A percentile compares a stretch with the other conserved stretches of the same genome.
Conservation (phyloP, 108 stramenopile species). For the Fragilaria crotonensis region DNA sequence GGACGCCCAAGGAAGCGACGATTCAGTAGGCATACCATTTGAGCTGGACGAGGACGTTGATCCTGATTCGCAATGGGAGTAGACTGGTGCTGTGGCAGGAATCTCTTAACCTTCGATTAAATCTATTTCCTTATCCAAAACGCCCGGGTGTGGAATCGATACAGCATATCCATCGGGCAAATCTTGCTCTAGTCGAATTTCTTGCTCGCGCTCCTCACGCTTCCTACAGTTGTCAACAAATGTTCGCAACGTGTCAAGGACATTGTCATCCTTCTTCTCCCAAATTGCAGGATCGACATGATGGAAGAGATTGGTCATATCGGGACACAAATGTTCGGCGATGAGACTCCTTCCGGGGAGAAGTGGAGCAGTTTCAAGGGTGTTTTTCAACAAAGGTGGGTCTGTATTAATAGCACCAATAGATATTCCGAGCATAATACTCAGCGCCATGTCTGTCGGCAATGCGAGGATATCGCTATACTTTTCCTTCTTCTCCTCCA, state of each 20-base stretch:
- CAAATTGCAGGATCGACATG: not conserved
- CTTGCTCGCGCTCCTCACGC: not conserved
- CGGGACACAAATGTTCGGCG: conserved; percentile 4
- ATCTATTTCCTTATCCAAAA: too few species aligned
- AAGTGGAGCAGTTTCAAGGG: conserved; percentile 1
- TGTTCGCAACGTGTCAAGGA: not conserved
- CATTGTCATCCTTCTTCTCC: not conserved
- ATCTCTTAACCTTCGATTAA: too few species aligned
- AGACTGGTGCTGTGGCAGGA: too few species aligned
- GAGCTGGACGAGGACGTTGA: too few species aligned
- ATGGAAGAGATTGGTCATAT: not conserved
- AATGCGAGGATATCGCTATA: not conserved
- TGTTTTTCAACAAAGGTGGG: not conserved
- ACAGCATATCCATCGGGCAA: not conserved
- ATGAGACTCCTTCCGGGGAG: conserved; percentile 10
- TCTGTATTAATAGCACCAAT: not conserved
- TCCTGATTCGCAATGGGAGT: too few species aligned
- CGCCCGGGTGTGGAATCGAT: not conserved
- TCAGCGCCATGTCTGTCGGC: conserved; percentile 7
- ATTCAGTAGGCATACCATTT: too few species aligned
- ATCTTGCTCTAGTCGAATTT: not conserved
- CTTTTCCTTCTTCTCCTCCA: not conserved
- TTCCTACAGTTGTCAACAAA: not conserved
- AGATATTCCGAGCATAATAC: conserved; percentile 8
- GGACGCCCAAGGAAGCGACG: too few species aligned